These are phyloP conservation scores for Rhinocladiella similis DNA, from an alignment of 2,329 filamentous ascomycete genomes.

Conservation along the genomic window DNA sequence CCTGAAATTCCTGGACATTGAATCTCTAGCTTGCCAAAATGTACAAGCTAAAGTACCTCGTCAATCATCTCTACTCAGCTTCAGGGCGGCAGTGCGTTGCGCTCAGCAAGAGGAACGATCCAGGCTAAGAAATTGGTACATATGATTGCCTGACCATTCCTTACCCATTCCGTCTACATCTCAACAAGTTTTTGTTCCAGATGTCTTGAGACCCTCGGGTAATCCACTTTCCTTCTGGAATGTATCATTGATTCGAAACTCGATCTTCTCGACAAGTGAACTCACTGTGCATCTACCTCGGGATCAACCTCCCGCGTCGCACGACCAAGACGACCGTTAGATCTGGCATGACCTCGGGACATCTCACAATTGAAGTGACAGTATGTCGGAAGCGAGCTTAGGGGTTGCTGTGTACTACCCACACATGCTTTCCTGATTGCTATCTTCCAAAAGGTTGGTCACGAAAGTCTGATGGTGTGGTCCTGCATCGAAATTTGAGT, in stretches of 20 bases:
- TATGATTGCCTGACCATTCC: no score
- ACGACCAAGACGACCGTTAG: neutral
- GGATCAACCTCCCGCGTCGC: neutral
- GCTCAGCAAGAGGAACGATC: no score
- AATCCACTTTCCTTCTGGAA: neutral
- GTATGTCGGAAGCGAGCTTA: conserved; percentile 1
- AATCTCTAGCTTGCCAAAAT: no score
- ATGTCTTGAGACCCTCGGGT: neutral
- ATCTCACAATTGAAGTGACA: neutral
- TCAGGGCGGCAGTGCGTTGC: no score
- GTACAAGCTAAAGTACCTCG: no score
- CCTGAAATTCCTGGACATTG: no score
- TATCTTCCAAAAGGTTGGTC: neutral
- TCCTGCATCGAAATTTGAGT: conserved; percentile 10
- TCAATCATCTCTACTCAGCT: no score
- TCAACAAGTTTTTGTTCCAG: no score
- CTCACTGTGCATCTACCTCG: neutral
- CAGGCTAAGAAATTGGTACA: no score
- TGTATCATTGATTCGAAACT: no score
- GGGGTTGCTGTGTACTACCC: neutral
- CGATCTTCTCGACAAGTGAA: neutral
- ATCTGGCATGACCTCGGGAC: neutral
- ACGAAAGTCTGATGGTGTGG: neutral
- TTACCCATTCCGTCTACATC: no score
- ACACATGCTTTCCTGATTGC: neutral